Conservation (phyloP, 2,329 filamentous ascomycete species). For the Monilinia polystroma region DNA sequence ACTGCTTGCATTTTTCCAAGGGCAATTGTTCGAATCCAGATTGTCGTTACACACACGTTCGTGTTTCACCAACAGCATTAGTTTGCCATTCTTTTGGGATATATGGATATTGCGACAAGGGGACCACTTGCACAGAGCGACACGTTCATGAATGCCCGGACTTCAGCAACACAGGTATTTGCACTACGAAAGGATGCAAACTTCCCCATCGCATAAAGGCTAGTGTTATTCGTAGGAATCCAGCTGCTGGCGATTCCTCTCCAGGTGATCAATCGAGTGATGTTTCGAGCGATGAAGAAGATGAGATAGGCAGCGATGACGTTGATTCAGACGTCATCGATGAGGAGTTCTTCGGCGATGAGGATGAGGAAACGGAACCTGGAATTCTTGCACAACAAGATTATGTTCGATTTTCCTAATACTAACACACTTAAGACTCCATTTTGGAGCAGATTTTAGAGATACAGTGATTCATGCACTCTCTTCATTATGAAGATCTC, state of each 20-base stretch:
- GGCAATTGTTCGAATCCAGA: constrained; percentile 84
- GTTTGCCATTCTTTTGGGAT: constrained; percentile 84
- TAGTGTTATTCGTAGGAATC: constrained; percentile 69
- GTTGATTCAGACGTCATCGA: constrained; percentile 71
- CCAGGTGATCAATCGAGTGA: constrained; percentile 58
- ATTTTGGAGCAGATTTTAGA: neutral
- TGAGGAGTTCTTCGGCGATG: constrained; percentile 62
- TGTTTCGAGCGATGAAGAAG: constrained; percentile 74
- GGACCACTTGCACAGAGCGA: constrained; percentile 71
- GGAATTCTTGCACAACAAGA: constrained; percentile 60
- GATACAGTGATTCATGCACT: neutral
- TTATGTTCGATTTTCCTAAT: constrained; percentile 53
- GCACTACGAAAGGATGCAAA: constrained; percentile 77
- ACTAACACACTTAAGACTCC: constrained; percentile 21
- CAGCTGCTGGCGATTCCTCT: constrained; percentile 44
- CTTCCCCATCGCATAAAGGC: constrained; percentile 86
- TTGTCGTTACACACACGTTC: constrained; percentile 84
- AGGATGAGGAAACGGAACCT: constrained; percentile 51
- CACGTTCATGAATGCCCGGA: constrained; percentile 94
- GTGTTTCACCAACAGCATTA: constrained; percentile 70
- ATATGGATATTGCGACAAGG: constrained; percentile 85
- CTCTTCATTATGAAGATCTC: constrained; percentile 9
- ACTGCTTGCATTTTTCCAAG: constrained; percentile 85
- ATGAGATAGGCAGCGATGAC: constrained; percentile 70
- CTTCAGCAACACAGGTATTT: constrained; percentile 86